Evolutionary conservation across 2,329 filamentous ascomycete genomes (phyloP), one percentile per base, ranked within the genome.

Genomic region (Rhexocercosporidium sp.): DNA sequence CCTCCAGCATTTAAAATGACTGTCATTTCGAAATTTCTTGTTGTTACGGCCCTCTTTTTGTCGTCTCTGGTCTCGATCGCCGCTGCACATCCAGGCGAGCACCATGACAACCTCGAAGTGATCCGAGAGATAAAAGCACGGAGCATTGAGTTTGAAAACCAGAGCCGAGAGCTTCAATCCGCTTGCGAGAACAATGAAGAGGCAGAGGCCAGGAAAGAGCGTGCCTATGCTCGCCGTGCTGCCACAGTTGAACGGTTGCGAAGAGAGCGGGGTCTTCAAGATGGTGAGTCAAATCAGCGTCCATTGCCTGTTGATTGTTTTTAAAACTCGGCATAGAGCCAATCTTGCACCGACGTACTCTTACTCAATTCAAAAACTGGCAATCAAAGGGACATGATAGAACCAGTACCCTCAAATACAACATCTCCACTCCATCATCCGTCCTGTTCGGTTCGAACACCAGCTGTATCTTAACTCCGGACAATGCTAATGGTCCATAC

Each of bases 401-500:
- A 29, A 73, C 68, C n/a, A 65, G 59, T 6, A 27, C 63, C 39
- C 83, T 83, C 27, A 63, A 68, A 25, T 82, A 79, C 71, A 78
- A 76, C 18, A 54, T 70, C 5, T 69, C 73, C 61, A 82, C 80
- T 22, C 71, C 77, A 18, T 73, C 76, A 6, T 59, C 72, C 56
- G 79, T 69, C 66, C 75, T 84, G 44, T 85, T 85, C 67, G 76
- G 78, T 1, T 78, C 77, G 62, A 81, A 82, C 73, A 78, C 77
- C 56, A 81, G 81, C 29, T 86, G 84, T 69, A 77, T 86, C 27
- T 77, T 87, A 20, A 82, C 79, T 18, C 83, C 84, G 0, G 85
- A 87, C 72, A 81, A 82, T 25, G 85, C 81, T 9, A 79, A 85
- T 71, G 85, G 85, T 1, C 85, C 85, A n/a, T 87, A 86, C 78